phyloP scores from a whole-genome alignment of 257 asterid genomes.

The Nicotiana tabacum region DNA sequence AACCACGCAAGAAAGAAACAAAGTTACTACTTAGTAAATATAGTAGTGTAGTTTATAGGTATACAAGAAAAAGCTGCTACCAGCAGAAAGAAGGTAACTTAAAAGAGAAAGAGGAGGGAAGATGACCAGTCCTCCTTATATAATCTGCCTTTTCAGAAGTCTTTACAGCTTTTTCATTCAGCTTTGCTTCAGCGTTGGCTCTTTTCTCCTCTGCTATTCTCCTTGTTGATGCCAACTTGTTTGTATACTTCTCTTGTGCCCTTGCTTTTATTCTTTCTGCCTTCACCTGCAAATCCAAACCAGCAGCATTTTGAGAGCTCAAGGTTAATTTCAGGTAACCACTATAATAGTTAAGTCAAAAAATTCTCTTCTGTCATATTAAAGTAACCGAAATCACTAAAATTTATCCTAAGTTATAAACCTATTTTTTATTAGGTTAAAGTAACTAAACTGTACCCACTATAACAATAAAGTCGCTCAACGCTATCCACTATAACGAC shows the following conservation, averaged over 20 bases:
- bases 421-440: too few relatives aligned
- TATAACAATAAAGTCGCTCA: neutral
- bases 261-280: constrained; percentile 74
- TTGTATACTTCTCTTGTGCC: constrained; percentile 71
- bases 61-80: constrained; percentile 21
- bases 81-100: constrained; percentile 53
- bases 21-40: neutral
- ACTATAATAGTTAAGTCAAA: too few relatives aligned
- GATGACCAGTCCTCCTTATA: constrained; percentile 68
- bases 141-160: constrained; percentile 72
- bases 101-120: constrained; percentile 59
- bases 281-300: constrained; percentile 45
- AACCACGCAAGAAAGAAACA: too few relatives aligned
- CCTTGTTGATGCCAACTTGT: constrained; percentile 57
- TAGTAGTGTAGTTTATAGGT: neutral
- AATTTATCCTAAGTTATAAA: too few relatives aligned
- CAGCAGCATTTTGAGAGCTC: too few relatives aligned
- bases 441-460: neutral
- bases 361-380: too few relatives aligned
- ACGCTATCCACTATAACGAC: neutral
- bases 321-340: too few relatives aligned
- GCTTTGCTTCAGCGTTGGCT: constrained; percentile 75
- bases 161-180: constrained; percentile 61
- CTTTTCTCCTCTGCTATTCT: constrained; percentile 87
- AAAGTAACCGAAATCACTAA: too few relatives aligned